Conservation (phyloP, 306 rosid species). For the Elaeagnus macrophylla region DNA sequence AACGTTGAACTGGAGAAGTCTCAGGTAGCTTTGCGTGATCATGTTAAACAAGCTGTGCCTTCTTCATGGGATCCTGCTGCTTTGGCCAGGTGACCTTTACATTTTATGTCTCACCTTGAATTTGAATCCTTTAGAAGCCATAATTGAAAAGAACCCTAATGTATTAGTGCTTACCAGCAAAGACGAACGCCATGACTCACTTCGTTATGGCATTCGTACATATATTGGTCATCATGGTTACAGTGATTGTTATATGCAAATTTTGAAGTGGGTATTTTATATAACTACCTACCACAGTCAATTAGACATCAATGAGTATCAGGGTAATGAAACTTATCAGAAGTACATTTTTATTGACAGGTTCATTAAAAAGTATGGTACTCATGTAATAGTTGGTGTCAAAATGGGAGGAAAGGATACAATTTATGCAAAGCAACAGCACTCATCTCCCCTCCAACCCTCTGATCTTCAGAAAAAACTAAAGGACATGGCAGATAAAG, state of each 20-base stretch:
- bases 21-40: conserved; percentile 55
- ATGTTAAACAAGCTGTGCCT: conserved; percentile 56
- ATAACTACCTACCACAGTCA: too few species aligned
- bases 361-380: conserved; percentile 80
- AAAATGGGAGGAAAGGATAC: conserved; percentile 74
- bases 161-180: too few species aligned
- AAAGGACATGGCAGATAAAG: conserved; percentile 81
- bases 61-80: conserved; percentile 79
- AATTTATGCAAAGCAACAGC: conserved; percentile 68
- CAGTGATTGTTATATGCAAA: too few species aligned
- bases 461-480: conserved; percentile 63
- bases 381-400: conserved; percentile 84
- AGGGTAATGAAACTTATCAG: background rate
- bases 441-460: conserved; percentile 43
- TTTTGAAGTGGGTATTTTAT: too few species aligned
- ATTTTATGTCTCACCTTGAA: too few species aligned
- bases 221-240: too few species aligned
- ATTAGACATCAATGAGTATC: too few species aligned
- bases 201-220: too few species aligned
- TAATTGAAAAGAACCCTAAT: too few species aligned
- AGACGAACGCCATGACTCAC: too few species aligned
- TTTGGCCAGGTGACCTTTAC: conserved; percentile 57
- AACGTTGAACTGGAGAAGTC: conserved; percentile 54
- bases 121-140: too few species aligned
- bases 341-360: conserved; percentile 21